Evolutionary conservation across 257 asterid genomes (phyloP).

Genomic region (Ehretia macrophylla): DNA sequence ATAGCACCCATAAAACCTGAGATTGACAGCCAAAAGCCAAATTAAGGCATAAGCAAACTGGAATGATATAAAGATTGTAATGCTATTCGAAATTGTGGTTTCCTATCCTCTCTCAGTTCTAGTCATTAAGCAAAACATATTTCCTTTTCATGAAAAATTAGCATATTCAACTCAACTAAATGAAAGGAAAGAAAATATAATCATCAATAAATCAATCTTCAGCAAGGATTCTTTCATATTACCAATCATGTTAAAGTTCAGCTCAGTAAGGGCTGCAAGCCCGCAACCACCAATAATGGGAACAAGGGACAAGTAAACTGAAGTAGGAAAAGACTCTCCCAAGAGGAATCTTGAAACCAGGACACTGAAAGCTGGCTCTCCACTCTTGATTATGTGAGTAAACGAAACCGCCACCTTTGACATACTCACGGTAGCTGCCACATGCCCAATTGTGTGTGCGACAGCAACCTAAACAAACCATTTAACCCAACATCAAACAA

Average conservation of each 20-base stretch:
- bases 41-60: constrained; percentile 27
- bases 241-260: constrained; percentile 94
- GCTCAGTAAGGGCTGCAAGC: constrained; percentile 86
- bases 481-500: constrained; percentile 16
- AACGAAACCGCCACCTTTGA: constrained; percentile 98
- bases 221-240: constrained; percentile 13
- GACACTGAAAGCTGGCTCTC: constrained; percentile 96
- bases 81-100: too few relatives aligned
- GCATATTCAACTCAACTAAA: neutral
- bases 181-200: neutral
- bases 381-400: constrained; percentile 94
- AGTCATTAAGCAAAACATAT: too few relatives aligned
- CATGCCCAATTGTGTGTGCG: constrained; percentile 99
- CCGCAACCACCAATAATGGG: constrained; percentile 94
- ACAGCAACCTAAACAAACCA: constrained; percentile 68
- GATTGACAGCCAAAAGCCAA: constrained; percentile 40
- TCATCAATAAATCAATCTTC: neutral
- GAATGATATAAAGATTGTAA: too few relatives aligned
- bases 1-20: constrained; percentile 99
- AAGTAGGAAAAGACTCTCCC: constrained; percentile 75
- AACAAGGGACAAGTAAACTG: constrained; percentile 74
- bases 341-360: constrained; percentile 73
- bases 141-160: neutral
- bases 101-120: too few relatives aligned
- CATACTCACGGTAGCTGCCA: constrained; percentile 98